Base-by-base conservation (phyloP, 495 filamentous ascomycete genomes). In the Lasiosphaeris hirsuta region DNA sequence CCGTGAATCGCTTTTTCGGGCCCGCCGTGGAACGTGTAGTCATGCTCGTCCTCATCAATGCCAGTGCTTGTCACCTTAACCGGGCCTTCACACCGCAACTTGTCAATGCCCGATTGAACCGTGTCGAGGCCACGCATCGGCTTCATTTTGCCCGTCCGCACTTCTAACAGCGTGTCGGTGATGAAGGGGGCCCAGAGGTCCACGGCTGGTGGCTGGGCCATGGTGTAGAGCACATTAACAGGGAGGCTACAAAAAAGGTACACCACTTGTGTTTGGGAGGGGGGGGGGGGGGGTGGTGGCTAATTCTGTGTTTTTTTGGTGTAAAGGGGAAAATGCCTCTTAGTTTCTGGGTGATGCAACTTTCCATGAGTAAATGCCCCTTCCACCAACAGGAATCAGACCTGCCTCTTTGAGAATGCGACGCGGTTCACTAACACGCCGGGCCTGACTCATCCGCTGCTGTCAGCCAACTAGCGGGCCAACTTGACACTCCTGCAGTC, bases 1-100 rank as follows among this genome's bases (percentile, higher is more conserved):
- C 79, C 80, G 52, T 83, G 80, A 33, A 85, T 69, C 2, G 82
- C 81, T 62, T 83, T 83, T 51, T 85, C 81, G 0, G 59, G 55
- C 0, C 79, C 80, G 37, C 81, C 80, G 56, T 84, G 82, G 42
- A 78, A 79, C 0, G 75, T 77, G 6, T 71, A 72, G 58, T 82
- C 81, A 44, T 84, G 81, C 62, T 84, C 81, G 56, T 84, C 82
- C 51, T 69, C 72, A 19, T 77, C 73, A 15, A 83, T 68, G 2
- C 82, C 82, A 7, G 72, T 46, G 23, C 61, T 68, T 13, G 69
- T 67, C 52, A 82, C 72, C n/a, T 66, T 63, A 10, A 82, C 68
- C 8, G 71, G 70, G 4, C 70, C 72, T 10, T 61, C 19, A 6
- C 67, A 61, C n/a, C 69, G 7, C 0, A 55, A 46, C 59, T 85